Conservation (phyloP, 306 rosid species). For the Parietaria judaica region DNA sequence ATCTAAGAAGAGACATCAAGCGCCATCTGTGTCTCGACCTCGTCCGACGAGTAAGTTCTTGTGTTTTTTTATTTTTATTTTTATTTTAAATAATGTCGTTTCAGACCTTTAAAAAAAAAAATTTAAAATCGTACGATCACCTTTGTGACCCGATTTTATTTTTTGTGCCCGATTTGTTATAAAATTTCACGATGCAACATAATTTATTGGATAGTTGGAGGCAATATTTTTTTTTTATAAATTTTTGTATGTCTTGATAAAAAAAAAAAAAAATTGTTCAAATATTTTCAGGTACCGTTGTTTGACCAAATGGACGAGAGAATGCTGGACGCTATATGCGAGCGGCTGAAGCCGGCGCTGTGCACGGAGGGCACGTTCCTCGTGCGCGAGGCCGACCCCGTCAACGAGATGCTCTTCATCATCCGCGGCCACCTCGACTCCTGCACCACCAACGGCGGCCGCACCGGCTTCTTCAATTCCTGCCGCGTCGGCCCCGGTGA, state of each 20-base stretch:
- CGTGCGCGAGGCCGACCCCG: conserved; percentile 87
- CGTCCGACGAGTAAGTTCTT: conserved; percentile 64
- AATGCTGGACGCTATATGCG: conserved; percentile 91
- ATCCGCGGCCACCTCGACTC: conserved; percentile 88
- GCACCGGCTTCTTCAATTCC: conserved; percentile 88
- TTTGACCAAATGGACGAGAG: conserved; percentile 96
- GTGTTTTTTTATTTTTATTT: background rate
- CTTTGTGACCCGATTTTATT: no score
- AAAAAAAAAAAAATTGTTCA: no score
- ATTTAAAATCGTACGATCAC: no score
- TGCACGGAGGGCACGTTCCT: conserved; percentile 72
- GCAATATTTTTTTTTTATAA: no score
- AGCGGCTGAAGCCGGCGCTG: conserved; percentile 74
- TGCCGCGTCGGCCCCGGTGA: conserved; percentile 72
- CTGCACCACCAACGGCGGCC: conserved; percentile 87
- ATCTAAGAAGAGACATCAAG: conserved; percentile 84
- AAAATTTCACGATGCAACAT: no score
- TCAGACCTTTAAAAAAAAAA: background rate
- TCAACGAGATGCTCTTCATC: conserved; percentile 87
- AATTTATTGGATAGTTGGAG: no score
- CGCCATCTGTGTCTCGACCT: conserved; percentile 96
- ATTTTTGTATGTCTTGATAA: no score
- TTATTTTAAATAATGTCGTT: background rate
- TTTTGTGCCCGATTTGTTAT: no score
- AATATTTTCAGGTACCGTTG: conserved; percentile 52